phyloP scores from a whole-genome alignment of 495 filamentous ascomycete species.

The Aspergillus cristatus region DNA sequence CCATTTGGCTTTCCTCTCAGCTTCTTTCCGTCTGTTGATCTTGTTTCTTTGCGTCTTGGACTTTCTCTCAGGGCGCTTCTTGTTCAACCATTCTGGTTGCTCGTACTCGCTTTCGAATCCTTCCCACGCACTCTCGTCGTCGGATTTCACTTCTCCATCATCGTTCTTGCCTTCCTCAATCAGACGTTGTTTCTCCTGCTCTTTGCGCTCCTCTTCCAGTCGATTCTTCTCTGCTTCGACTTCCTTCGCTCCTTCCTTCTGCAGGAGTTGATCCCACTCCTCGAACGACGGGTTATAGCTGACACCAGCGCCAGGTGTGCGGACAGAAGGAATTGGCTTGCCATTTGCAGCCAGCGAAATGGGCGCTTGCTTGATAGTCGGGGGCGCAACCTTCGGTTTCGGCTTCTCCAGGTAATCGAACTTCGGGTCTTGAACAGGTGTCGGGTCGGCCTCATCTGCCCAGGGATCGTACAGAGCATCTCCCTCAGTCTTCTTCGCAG shows the following conservation, averaged over 20 bases:
- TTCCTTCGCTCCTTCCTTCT: constrained; percentile 64
- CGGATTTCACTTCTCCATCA: constrained; percentile 60
- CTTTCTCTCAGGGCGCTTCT: constrained; percentile 72
- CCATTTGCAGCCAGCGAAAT: constrained; percentile 72
- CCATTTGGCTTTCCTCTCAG: constrained; percentile 61
- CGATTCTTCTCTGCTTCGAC: constrained; percentile 74
- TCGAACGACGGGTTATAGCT: constrained; percentile 87
- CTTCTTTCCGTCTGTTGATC: constrained; percentile 76
- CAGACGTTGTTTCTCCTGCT: constrained; percentile 41
- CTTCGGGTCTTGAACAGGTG: constrained; percentile 37
- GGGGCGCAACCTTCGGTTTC: constrained; percentile 60
- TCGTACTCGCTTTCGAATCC: constrained; percentile 66
- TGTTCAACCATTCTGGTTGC: constrained; percentile 50
- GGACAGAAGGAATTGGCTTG: constrained; percentile 67
- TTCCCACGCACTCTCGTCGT: constrained; percentile 86
- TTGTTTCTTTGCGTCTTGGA: constrained; percentile 79
- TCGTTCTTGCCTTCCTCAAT: constrained; percentile 55
- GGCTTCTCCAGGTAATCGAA: constrained; percentile 54
- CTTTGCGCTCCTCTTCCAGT: constrained; percentile 54
- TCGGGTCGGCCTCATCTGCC: constrained; percentile 43
- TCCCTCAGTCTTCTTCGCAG: constrained; percentile 44
- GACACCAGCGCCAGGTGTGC: constrained; percentile 65
- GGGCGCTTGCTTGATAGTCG: constrained; percentile 65
- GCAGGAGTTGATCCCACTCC: constrained; percentile 70
- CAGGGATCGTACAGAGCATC: constrained; percentile 66